Conservation (phyloP, 2,329 filamentous ascomycete genomes). For the Microdochium trichocladiopsis region DNA sequence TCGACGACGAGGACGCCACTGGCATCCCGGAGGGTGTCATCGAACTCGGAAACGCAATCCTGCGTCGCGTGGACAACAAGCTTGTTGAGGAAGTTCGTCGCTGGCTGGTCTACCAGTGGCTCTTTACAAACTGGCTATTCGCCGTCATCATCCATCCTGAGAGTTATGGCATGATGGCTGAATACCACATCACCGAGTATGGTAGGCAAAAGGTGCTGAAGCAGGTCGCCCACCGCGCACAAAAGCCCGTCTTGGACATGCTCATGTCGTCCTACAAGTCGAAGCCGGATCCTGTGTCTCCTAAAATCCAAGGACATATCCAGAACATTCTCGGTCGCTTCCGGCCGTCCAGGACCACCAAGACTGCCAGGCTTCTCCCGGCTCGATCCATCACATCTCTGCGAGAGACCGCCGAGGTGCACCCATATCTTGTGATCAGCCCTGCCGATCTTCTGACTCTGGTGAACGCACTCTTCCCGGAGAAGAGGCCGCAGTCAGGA, state of each 20-base stretch:
- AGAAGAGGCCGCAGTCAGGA: slow-evolving; percentile 57
- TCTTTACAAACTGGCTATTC: slow-evolving; percentile 82
- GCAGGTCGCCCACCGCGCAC: slow-evolving; percentile 73
- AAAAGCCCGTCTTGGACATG: slow-evolving; percentile 73
- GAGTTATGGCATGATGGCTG: slow-evolving; percentile 69
- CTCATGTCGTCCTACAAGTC: slow-evolving; percentile 42
- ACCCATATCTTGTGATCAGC: slow-evolving; percentile 73
- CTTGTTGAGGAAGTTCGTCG: slow-evolving; percentile 68
- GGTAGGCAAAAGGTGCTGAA: slow-evolving; percentile 75
- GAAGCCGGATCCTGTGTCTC: slow-evolving; percentile 55
- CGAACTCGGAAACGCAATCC: slow-evolving; percentile 76
- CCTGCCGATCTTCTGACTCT: slow-evolving; percentile 73
- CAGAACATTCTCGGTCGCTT: slow-evolving; percentile 65
- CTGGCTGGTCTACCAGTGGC: slow-evolving; percentile 85
- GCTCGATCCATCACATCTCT: slow-evolving; percentile 67
- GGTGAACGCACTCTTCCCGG: slow-evolving; percentile 78
- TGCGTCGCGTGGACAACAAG: slow-evolving; percentile 67
- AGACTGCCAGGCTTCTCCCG: slow-evolving; percentile 55
- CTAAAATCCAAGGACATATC: slow-evolving; percentile 60
- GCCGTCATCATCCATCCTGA: slow-evolving; percentile 85
- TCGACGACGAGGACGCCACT: slow-evolving; percentile 77
- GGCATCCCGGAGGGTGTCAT: slow-evolving; percentile 82
- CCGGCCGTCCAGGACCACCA: slow-evolving; percentile 41
- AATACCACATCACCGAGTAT: slow-evolving; percentile 89
- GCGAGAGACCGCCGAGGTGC: slow-evolving; percentile 69